phyloP scores from a whole-genome alignment of 192 early-diverging fungal genomes.

The Allomyces macrogynus region DNA sequence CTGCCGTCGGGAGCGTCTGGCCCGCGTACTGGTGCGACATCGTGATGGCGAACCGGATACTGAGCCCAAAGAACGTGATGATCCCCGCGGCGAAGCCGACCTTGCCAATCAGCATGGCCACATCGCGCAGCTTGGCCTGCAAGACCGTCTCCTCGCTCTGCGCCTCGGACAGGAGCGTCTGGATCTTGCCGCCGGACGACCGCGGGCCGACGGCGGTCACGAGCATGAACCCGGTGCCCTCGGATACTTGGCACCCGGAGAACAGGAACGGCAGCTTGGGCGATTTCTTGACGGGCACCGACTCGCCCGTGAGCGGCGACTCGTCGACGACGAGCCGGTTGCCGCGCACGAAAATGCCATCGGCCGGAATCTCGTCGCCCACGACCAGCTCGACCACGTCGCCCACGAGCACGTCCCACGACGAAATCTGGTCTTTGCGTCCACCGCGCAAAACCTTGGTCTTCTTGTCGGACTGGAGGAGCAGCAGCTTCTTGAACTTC shows the following conservation, averaged over 20 bases:
- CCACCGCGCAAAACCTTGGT: no score
- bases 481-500: no score
- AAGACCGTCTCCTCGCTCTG: constrained; percentile 33
- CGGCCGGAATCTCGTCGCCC: no score
- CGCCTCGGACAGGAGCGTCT: constrained; percentile 31
- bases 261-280: constrained; percentile 26
- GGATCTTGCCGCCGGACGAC: constrained; percentile 34
- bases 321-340: constrained; percentile 34
- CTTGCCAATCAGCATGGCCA: constrained; percentile 38
- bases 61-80: constrained; percentile 28
- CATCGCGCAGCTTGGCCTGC: constrained; percentile 30
- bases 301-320: constrained; percentile 36
- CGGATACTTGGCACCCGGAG: constrained; percentile 28
- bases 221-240: constrained; percentile 29
- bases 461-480: no score
- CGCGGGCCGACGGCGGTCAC: constrained; percentile 28
- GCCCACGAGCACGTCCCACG: no score
- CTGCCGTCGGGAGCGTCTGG: not conserved
- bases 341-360: constrained; percentile 23
- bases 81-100: constrained; percentile 36
- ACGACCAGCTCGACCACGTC: no score
- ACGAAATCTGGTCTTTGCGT: no score
- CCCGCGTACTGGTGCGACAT: constrained; percentile 22
- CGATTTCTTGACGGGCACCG: constrained; percentile 30
- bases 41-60: constrained; percentile 25